A percentile compares a stretch with the other conserved stretches of the same genome.
These are phyloP conservation scores for Chlamydomonas schloesseri DNA, from an alignment of 139 green algal species.

Conservation along the genomic window DNA sequence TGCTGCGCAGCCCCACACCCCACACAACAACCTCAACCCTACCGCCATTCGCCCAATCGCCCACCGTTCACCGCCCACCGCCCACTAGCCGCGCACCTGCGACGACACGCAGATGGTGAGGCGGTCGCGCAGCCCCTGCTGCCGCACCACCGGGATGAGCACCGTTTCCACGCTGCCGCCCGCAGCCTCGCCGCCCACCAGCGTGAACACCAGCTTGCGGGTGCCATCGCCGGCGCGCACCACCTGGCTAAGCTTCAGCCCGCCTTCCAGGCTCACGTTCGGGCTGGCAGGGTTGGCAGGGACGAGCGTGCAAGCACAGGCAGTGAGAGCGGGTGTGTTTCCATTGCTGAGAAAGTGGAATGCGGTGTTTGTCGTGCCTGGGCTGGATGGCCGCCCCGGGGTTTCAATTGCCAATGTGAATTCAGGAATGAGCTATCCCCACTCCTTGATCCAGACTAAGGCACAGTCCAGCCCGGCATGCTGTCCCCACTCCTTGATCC, in stretches of 20 bases:
- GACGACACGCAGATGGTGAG: conserved; percentile 85
- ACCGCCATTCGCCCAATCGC: too few relatives aligned
- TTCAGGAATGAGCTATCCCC: too few relatives aligned
- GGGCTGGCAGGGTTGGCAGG: background rate
- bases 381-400: too few relatives aligned
- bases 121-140: conserved; percentile 42
- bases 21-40: too few relatives aligned
- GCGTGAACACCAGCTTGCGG: conserved; percentile 81
- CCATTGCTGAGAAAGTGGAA: too few relatives aligned
- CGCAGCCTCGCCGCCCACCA: conserved; percentile 43
- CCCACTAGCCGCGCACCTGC: background rate
- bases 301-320: background rate
- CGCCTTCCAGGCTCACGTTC: conserved; percentile 68
- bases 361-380: too few relatives aligned
- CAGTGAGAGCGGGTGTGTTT: background rate
- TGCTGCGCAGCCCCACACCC: too few relatives aligned
- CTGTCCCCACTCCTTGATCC: too few relatives aligned
- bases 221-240: conserved; percentile 78
- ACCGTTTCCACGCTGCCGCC: conserved; percentile 79
- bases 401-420: too few relatives aligned
- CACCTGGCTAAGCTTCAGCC: conserved; percentile 71
- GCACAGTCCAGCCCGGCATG: too few relatives aligned
- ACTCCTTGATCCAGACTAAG: too few relatives aligned
- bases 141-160: conserved; percentile 78
- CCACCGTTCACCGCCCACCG: too few relatives aligned